Base-by-base conservation (phyloP, 1,284 basidiomycete genomes). In the Ceratobasidium sp. region DNA sequence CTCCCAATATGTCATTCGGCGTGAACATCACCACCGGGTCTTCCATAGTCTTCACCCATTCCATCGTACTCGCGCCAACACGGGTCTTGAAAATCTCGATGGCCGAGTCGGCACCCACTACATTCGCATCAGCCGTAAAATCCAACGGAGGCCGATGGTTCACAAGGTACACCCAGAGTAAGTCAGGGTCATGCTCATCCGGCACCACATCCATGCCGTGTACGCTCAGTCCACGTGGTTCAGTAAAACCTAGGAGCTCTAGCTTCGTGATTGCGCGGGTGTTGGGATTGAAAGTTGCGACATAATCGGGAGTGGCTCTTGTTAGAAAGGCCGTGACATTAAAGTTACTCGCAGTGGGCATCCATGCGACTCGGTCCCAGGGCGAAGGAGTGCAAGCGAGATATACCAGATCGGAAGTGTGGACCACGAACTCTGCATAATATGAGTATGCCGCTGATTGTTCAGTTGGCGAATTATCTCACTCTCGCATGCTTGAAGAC, bases 171-270 rank as follows among this genome's bases (percentile, higher is more conserved):
- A 93, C 84, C 77, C 87, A 91, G 2, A 92, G 84, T 47, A 87
- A 82, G n/a, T 84, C 82, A 3, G 88, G 83, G 79, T 90, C 84
- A 1, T 84, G 80, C 1, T 83, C 80, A 1, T 90, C 89, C 2
- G 86, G 85, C 3, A 91, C 90, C 26, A 93, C 88, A 76, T 92
- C 92, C 87, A 94, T 89, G 15, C 92, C 92, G 79, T 93, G 92
- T 17, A 90, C 80, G 42, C 88, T 89, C 56, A 93, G 83, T 0
- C 88, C 88, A 10, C 86, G 84, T 20, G 78, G 75, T 33, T 81
- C 76, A 15, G 83, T 80, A 80, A 86, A 87, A 37, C 84, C 84
- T 4, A 82, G 78, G 8, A 89, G 81, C 10, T 82, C 79, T 63
- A 93, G 85, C 42, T 85, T 87, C 13, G 85, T 88, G 75, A 81